These are phyloP conservation scores for Eucalyptus decipiens DNA, from an alignment of 345 rosid genomes.

Conservation along the genomic window DNA sequence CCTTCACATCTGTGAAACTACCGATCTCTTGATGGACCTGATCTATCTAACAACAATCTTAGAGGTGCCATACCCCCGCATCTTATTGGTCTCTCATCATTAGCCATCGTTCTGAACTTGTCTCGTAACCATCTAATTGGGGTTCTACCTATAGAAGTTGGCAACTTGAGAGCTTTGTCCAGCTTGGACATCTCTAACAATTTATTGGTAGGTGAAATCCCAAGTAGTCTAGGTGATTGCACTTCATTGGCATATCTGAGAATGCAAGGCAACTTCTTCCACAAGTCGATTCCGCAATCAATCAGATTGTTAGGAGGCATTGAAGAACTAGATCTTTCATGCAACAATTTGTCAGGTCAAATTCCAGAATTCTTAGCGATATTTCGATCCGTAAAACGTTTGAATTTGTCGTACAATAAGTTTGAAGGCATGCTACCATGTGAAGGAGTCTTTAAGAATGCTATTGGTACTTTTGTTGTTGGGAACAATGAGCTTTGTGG, in stretches of 20 bases:
- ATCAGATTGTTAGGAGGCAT: background rate
- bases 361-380: background rate
- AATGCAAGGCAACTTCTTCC: background rate
- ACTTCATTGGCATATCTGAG: background rate
- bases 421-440: background rate
- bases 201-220: background rate
- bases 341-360: background rate
- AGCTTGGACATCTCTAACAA: background rate
- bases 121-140: background rate
- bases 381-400: background rate
- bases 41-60: background rate
- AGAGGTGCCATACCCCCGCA: background rate
- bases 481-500: background rate
- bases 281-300: background rate
- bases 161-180: background rate
- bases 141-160: background rate
- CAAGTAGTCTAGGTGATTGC: background rate
- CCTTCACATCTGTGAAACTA: background rate
- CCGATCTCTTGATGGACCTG: background rate
- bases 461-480: fast-evolving
- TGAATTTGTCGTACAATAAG: background rate
- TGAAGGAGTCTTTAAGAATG: background rate
- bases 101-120: background rate
- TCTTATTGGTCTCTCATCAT: background rate
- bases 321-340: background rate